Evolutionary conservation across 208 protist genomes (phyloP).

Genomic region (Plasmodiophora brassicae): DNA sequence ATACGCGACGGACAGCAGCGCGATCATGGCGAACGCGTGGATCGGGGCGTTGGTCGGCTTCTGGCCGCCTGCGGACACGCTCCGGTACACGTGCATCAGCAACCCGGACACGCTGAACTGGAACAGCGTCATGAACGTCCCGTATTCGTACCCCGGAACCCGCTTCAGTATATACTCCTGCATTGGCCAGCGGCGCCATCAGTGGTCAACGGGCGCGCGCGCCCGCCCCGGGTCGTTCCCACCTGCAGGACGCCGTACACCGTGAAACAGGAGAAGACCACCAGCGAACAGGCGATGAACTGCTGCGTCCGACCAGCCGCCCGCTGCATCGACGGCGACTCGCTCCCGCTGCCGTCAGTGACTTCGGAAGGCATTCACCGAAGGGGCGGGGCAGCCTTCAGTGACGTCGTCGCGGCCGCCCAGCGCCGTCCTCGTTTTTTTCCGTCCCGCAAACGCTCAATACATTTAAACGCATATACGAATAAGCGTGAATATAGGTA

Average conservation of each 20-base stretch:
- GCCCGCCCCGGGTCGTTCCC: neutral
- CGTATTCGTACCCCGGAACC: neutral
- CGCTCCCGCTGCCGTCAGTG: too few relatives aligned
- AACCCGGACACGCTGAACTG: neutral
- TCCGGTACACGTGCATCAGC: neutral
- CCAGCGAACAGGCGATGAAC: neutral
- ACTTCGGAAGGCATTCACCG: too few relatives aligned
- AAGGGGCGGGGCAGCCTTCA: too few relatives aligned
- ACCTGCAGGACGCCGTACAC: neutral
- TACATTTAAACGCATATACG: too few relatives aligned
- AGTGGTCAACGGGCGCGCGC: neutral
- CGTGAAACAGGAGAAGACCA: neutral
- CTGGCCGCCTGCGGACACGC: neutral
- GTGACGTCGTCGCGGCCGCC: too few relatives aligned
- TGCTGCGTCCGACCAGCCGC: too few relatives aligned
- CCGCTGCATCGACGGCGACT: too few relatives aligned
- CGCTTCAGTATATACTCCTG: conserved; percentile 8
- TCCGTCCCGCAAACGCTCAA: too few relatives aligned
- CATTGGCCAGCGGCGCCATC: neutral
- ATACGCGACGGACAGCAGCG: neutral
- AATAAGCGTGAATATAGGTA: too few relatives aligned
- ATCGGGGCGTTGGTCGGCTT: neutral
- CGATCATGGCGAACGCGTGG: neutral
- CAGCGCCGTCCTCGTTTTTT: too few relatives aligned
- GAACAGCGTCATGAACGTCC: neutral